Conservation (phyloP, 306 rosid species). For the Vigna trinervia region DNA sequence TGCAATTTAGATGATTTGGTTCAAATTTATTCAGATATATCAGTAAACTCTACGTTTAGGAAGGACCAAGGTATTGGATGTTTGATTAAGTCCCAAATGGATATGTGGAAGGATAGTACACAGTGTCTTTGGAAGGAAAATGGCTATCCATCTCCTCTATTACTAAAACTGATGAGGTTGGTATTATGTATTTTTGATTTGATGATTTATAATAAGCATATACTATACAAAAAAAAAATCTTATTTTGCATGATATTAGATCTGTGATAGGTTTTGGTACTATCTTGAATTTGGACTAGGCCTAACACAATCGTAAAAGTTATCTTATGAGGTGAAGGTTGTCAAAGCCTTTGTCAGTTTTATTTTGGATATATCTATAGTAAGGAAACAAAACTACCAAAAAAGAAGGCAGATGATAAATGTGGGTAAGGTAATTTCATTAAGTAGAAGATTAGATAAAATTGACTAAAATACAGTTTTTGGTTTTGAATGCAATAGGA, state of each 20-base stretch:
- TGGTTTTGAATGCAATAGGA: conserved; percentile 8
- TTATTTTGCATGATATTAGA: not conserved
- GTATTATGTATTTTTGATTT: conserved; percentile 41
- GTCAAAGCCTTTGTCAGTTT: not conserved
- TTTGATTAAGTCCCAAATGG: conserved; percentile 48
- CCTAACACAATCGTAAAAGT: not conserved
- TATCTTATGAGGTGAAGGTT: not conserved
- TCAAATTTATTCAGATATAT: conserved; percentile 48
- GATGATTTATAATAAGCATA: not conserved
- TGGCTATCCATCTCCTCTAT: conserved; percentile 60
- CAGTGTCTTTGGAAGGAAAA: conserved; percentile 61
- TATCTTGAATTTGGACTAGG: not conserved
- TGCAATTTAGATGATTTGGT: conserved; percentile 76
- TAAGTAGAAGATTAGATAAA: conserved; percentile 22
- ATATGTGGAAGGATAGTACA: conserved; percentile 45
- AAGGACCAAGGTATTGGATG: conserved; percentile 43
- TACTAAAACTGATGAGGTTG: conserved; percentile 82
- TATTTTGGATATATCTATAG: not conserved
- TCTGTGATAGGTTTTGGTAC: not conserved
- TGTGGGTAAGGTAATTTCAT: conserved; percentile 28
- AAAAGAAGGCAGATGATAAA: conserved; percentile 27
- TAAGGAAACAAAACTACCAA: conserved; percentile 4
- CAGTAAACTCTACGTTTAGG: conserved; percentile 26
- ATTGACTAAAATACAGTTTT: conserved; percentile 18
- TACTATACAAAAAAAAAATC: not conserved